These are phyloP conservation scores for Cenchrus americanus DNA, from an alignment of 176 grass and related monocot genomes.

Conservation along the genomic window DNA sequence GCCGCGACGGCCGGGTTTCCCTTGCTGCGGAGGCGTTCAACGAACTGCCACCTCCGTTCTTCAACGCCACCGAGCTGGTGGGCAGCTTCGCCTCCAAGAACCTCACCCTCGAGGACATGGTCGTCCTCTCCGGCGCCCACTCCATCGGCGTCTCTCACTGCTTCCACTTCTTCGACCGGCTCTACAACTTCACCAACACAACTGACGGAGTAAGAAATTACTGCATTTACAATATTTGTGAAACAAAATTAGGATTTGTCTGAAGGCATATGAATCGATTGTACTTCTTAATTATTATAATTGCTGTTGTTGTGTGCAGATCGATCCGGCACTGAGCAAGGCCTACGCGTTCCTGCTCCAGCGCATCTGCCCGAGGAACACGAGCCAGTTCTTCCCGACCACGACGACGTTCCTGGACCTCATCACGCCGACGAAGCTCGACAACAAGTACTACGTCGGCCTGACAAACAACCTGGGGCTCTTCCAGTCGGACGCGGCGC, in stretches of 20 bases:
- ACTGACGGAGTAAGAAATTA: not conserved
- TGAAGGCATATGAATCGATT: no score
- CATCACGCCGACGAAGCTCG: constrained; percentile 25
- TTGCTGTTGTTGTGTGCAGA: not conserved
- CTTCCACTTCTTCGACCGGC: not conserved
- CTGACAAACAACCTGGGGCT: constrained; percentile 37
- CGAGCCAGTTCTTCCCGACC: no score
- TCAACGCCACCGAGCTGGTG: no score
- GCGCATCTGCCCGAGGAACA: no score
- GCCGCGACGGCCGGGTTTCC: not conserved
- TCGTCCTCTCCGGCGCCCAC: not conserved
- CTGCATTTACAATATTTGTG: no score
- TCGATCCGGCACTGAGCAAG: not conserved
- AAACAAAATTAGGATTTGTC: no score
- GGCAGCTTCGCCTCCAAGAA: no score
- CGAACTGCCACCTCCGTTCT: no score
- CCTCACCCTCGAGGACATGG: no score
- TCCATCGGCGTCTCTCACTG: not conserved
- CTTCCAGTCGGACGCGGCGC: constrained; percentile 59
- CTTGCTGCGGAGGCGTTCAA: no score
- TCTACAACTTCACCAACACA: not conserved
- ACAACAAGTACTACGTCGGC: constrained; percentile 48
- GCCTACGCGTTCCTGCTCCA: no score
- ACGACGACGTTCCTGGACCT: not conserved
- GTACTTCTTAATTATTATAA: no score